Evolutionary conservation across 208 protist genomes (phyloP), one percentile per base, ranked within the genome.

Genomic region (Leishmania gerbilli): DNA sequence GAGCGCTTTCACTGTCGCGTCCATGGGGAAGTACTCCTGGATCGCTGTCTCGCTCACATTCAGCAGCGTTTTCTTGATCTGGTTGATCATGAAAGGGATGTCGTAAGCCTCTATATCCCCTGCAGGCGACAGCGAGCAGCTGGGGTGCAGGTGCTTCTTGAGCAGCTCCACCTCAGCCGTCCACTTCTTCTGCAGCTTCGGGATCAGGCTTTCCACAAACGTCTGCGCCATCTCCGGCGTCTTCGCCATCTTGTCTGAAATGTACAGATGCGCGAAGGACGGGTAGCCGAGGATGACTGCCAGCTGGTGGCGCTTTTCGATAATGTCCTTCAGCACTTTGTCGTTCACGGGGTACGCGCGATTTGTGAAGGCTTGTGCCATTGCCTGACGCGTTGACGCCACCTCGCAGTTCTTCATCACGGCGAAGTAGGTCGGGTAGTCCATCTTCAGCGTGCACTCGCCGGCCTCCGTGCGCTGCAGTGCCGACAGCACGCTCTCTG

Each of bases 331-430:
- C 74, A 97, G 82, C 42, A 95, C 80, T 42, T 51, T 24, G 7
- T 88, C 76, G 81, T 97, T 97, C 21, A 74, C 82, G 40, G 92
- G 91, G 88, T 94, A 94, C 27, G 90, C 92, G 56, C 92, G 89
- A 78, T 95, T 96, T 79, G 89, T 89, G 76, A 95, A 91, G 58
- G 89, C 89, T 69, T 79, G 77, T 42, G 76, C 42, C 86, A 97
- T 91, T 27, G 74, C 72, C 72, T 87, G 67, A 8, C 94, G 91
- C 76, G 94, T 97, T 68, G 87, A 80, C 21, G 91, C 90, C 42
- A 97, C 88, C 79, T 95, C 87, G 86, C 94, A 97, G 82, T 91
- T 93, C 80, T 89, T 91, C 94, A 96, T 93, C 40, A 97, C 90
- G 11, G 84, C 91, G 84, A 95, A 96, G 87, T 92, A 96, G 19